phyloP scores from a whole-genome alignment of 257 asterid species.

The Fraxinus excelsior region DNA sequence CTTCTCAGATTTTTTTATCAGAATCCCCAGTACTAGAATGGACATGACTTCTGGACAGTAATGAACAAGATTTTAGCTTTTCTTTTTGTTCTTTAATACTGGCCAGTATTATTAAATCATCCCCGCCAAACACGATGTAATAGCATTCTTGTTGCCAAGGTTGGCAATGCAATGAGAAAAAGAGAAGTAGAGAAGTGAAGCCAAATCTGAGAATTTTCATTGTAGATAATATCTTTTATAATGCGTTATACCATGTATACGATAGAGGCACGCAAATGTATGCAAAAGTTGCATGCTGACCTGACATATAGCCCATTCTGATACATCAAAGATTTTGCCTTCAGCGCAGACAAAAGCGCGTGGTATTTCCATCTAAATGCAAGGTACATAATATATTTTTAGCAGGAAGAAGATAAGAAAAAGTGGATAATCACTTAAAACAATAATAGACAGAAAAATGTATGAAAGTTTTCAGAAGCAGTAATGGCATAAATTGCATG shows the following conservation, averaged over 20 bases:
- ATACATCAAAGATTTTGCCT: conserved; percentile 90
- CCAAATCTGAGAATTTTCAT: no score
- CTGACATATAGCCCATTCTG: conserved; percentile 99
- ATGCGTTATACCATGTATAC: background rate
- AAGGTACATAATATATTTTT: background rate
- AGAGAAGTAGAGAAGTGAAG: background rate
- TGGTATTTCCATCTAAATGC: conserved; percentile 82
- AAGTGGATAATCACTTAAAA: background rate
- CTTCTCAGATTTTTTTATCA: no score
- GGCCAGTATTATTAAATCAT: background rate
- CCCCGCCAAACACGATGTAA: background rate
- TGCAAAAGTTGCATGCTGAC: conserved; percentile 35
- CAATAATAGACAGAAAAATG: background rate
- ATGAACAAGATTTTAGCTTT: no score
- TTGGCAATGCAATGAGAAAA: background rate
- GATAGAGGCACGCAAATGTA: no score
- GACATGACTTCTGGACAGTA: no score
- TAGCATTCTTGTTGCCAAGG: background rate
- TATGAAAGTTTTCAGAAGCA: background rate
- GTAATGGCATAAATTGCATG: background rate
- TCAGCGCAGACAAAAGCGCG: conserved; percentile 99
- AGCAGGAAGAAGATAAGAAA: background rate
- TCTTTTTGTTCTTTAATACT: background rate
- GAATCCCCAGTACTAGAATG: no score
- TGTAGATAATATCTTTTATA: background rate